Evolutionary conservation across 1,284 basidiomycete species (phyloP), one percentile per base, ranked within the genome.

Genomic region (Ganoderma lucidum): DNA sequence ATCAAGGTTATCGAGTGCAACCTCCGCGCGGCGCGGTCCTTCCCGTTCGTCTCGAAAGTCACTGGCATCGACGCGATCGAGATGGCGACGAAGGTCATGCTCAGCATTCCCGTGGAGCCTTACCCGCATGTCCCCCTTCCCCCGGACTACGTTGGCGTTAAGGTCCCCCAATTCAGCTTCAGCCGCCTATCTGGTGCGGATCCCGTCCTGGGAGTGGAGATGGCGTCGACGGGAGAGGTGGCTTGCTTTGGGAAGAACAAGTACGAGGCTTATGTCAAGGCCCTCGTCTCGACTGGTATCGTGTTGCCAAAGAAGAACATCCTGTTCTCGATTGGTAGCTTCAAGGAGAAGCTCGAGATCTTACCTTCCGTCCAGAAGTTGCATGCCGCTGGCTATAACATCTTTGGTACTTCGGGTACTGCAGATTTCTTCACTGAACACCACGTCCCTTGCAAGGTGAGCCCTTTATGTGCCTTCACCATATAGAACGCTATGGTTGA

Each of bases 1-100:
- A 99, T 99, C 88, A 98, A 99, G 88, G 97, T 99, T 76, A 99
- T 99, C 80, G 97, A 99, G 82, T 99, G 97, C 84, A 99, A 99
- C 82, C 87, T 99, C 51, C 96, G 97, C 71, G 98, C 98, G 2
- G 97, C 97, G 37, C 92, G 98, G 70, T 99, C 97, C 1, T 99
- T 98, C 91, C 97, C 98, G 66, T 99, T 99, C 86, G 97, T 99
- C 58, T 97, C 96, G 48, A 99, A 99, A 84, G 97, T 98, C 70
- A 98, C 97, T 6, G 96, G 96, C 44, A 88, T 98, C 75, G 97
- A 99, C 79, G 97, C 97, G 3, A 98, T 99, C 75, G 96, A 98
- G 84, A 92, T 99, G 88, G 97, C 97, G 35, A 99, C 98, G 66
- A 98, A 98, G 81, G 96, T 98, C 75, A 99, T 99, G 96, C 87